Conservation (phyloP, 768 basidiomycete species). For the Suillus brevipes region DNA sequence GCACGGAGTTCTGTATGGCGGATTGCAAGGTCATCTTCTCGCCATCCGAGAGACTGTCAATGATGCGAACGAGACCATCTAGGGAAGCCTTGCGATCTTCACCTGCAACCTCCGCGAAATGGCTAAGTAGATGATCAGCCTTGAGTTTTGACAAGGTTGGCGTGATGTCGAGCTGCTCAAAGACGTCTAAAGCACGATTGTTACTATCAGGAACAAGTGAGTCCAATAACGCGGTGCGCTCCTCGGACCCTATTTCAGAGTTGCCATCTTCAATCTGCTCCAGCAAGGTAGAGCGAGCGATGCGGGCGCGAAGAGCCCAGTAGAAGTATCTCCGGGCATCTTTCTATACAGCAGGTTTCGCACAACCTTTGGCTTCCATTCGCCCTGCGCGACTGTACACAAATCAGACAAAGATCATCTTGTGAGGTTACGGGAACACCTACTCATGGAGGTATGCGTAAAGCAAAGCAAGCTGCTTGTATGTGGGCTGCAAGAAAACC, state of each 20-base stretch:
- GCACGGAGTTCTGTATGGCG: constrained; percentile 58
- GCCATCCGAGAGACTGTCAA: constrained; percentile 72
- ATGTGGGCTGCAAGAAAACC: constrained; percentile 79
- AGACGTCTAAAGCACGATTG: constrained; percentile 57
- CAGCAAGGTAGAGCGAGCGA: constrained; percentile 67
- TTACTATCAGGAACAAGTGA: constrained; percentile 59
- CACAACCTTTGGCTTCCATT: constrained; percentile 98
- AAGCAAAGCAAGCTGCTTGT: constrained; percentile 89
- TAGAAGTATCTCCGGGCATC: constrained; percentile 89
- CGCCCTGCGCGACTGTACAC: constrained; percentile 80
- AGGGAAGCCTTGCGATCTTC: constrained; percentile 78
- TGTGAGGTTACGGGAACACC: constrained; percentile 32
- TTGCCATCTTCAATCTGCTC: constrained; percentile 66
- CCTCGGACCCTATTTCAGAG: constrained; percentile 67
- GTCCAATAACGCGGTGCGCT: constrained; percentile 64
- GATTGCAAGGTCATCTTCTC: constrained; percentile 63
- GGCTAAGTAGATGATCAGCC: constrained; percentile 65
- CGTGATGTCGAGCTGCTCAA: constrained; percentile 72
- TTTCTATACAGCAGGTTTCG: constrained; percentile 84
- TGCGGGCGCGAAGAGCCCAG: constrained; percentile 86
- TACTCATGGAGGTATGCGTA: constrained; percentile 98
- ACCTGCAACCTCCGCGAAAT: constrained; percentile 65
- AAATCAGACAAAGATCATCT: constrained; percentile 9
- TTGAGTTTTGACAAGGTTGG: constrained; percentile 63
- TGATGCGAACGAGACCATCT: constrained; percentile 69